Conservation (phyloP, 176 grass and related monocot species). For the Rhynchospora pubera region DNA sequence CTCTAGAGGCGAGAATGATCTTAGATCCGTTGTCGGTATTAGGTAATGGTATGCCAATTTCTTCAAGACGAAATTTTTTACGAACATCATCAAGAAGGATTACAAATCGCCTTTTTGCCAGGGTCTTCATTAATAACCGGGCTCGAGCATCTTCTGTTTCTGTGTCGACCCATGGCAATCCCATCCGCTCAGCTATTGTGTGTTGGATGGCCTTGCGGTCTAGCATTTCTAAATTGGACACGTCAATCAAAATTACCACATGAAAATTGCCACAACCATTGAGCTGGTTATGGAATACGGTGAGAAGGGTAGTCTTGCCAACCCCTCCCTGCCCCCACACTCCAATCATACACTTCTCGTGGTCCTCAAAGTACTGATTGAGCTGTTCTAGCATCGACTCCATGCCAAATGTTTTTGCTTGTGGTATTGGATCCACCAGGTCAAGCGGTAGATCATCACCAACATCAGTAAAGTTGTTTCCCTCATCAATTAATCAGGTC, state of each 20-base stretch:
- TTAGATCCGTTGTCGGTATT: too few relatives aligned
- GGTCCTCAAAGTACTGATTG: neutral
- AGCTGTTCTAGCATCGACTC: neutral
- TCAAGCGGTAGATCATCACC: neutral
- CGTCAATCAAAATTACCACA: slow-evolving; percentile 45
- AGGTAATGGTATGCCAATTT: too few relatives aligned
- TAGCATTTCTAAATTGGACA: slow-evolving; percentile 36
- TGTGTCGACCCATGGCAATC: slow-evolving; percentile 32
- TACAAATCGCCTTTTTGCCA: slow-evolving; percentile 20
- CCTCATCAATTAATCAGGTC: neutral
- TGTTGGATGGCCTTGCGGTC: slow-evolving; percentile 26
- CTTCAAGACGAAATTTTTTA: too few relatives aligned
- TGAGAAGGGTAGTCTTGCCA: slow-evolving; percentile 58
- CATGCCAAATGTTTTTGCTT: neutral
- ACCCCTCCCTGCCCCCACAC: slow-evolving; percentile 49
- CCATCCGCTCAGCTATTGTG: slow-evolving; percentile 36
- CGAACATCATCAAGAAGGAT: too few relatives aligned
- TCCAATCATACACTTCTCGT: slow-evolving; percentile 26
- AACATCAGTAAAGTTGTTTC: neutral
- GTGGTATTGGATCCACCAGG: neutral
- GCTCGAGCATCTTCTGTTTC: slow-evolving; percentile 25
- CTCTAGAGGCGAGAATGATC: too few relatives aligned
- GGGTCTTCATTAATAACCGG: slow-evolving; percentile 32
- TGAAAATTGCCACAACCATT: slow-evolving; percentile 11
- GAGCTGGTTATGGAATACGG: slow-evolving; percentile 40